These are phyloP conservation scores for Backusella circina DNA, from an alignment of 192 early-diverging fungal genomes.

Conservation along the genomic window DNA sequence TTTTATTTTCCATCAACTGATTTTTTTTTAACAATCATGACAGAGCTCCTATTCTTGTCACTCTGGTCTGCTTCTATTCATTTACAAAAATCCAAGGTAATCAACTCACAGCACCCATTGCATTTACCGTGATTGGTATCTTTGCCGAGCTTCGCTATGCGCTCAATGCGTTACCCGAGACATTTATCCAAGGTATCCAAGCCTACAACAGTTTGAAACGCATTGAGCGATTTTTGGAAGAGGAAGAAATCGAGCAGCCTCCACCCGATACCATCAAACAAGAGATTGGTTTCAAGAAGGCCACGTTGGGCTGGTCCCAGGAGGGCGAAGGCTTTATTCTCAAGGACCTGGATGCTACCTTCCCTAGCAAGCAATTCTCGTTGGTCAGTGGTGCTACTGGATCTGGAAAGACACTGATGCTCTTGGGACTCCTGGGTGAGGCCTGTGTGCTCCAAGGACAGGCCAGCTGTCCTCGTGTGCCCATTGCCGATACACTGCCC, in stretches of 20 bases:
- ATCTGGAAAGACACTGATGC: conserved; percentile 80
- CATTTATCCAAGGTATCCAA: conserved; percentile 67
- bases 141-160: conserved; percentile 90
- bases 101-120: conserved; percentile 60
- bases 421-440: conserved; percentile 82
- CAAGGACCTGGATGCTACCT: conserved; percentile 39
- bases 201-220: conserved; percentile 46
- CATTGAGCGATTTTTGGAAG: conserved; percentile 41
- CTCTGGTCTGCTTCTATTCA: conserved; percentile 22
- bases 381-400: conserved; percentile 76
- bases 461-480: conserved; percentile 31
- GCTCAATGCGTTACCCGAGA: conserved; percentile 71
- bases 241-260: conserved; percentile 37
- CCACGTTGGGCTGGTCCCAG: conserved; percentile 59
- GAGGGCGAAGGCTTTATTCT: conserved; percentile 38
- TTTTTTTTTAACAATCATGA: not conserved
- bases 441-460: conserved; percentile 24
- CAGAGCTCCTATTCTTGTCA: conserved; percentile 31
- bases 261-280: conserved; percentile 4
- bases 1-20: not conserved
- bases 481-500: conserved; percentile 10
- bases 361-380: conserved; percentile 45
- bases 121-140: conserved; percentile 83
- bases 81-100: conserved; percentile 33
- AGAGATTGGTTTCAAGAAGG: conserved; percentile 35